Evolutionary conservation across 352 stramenopile species (phyloP).

Genomic region (Phytophthora sp.): DNA sequence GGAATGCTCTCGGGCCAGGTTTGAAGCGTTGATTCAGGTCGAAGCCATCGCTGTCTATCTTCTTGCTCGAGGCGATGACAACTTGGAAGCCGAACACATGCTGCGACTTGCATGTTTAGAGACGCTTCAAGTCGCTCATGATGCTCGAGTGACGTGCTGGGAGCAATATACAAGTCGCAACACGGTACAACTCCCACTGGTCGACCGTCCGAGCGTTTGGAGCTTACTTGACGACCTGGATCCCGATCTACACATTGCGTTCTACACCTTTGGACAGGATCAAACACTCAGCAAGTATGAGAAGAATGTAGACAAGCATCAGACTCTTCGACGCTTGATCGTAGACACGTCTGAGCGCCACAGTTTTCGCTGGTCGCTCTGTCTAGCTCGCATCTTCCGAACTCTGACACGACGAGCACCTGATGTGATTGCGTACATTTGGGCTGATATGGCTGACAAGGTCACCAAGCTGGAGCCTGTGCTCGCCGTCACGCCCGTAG

Average conservation of each 20-base stretch:
- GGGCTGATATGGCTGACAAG: constrained; percentile 66
- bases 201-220: constrained; percentile 32
- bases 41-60: constrained; percentile 68
- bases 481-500: constrained; percentile 35
- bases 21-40: constrained; percentile 67
- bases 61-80: constrained; percentile 50
- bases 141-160: constrained; percentile 9
- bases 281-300: background rate
- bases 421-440: constrained; percentile 72
- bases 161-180: constrained; percentile 5
- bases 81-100: constrained; percentile 31
- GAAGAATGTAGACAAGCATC: background rate
- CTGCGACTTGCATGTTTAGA: constrained; percentile 39
- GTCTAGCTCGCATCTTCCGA: constrained; percentile 51
- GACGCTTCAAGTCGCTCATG: constrained; percentile 43
- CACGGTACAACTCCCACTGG: constrained; percentile 17
- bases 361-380: constrained; percentile 67
- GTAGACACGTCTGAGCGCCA: constrained; percentile 24
- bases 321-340: constrained; percentile 19
- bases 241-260: constrained; percentile 27
- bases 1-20: constrained; percentile 37
- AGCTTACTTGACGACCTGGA: constrained; percentile 38
- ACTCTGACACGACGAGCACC: constrained; percentile 47
- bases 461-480: constrained; percentile 66
- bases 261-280: constrained; percentile 38